These are phyloP conservation scores for Dryas octopetala DNA, from an alignment of 306 rosid genomes.

Conservation along the genomic window DNA sequence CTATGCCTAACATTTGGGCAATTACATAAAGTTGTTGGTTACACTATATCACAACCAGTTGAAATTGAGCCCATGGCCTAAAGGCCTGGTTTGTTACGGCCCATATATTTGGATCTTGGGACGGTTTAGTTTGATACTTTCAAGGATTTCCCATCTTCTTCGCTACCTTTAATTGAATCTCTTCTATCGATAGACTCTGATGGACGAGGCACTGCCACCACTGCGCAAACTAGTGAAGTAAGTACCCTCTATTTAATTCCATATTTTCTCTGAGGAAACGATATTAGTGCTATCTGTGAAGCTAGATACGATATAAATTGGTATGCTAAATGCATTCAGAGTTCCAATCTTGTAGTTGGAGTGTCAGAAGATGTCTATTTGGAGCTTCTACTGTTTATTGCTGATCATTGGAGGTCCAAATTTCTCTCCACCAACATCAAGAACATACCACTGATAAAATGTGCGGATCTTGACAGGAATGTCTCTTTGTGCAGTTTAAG, in stretches of 20 bases:
- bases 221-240: slow-evolving; percentile 76
- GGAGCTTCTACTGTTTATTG: slow-evolving; percentile 49
- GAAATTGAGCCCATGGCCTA: too few relatives aligned
- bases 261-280: not conserved
- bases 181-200: slow-evolving; percentile 82
- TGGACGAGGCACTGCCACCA: slow-evolving; percentile 65
- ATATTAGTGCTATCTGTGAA: not conserved
- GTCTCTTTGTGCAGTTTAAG: slow-evolving; percentile 37
- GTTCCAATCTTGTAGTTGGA: slow-evolving; percentile 48
- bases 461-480: slow-evolving; percentile 23
- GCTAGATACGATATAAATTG: too few relatives aligned
- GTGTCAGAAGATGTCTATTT: slow-evolving; percentile 53
- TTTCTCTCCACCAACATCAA: slow-evolving; percentile 31
- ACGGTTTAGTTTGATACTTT: too few relatives aligned
- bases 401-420: slow-evolving; percentile 37
- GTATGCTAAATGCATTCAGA: slow-evolving; percentile 61
- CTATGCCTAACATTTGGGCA: too few relatives aligned
- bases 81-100: too few relatives aligned
- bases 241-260: slow-evolving; percentile 33
- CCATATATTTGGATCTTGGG: too few relatives aligned
- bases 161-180: slow-evolving; percentile 67
- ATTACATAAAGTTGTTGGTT: too few relatives aligned
- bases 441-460: slow-evolving; percentile 45
- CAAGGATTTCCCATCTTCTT: slow-evolving; percentile 42
- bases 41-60: too few relatives aligned